phyloP scores from a whole-genome alignment of 1,284 basidiomycete genomes.

The Porodaedalea pini region DNA sequence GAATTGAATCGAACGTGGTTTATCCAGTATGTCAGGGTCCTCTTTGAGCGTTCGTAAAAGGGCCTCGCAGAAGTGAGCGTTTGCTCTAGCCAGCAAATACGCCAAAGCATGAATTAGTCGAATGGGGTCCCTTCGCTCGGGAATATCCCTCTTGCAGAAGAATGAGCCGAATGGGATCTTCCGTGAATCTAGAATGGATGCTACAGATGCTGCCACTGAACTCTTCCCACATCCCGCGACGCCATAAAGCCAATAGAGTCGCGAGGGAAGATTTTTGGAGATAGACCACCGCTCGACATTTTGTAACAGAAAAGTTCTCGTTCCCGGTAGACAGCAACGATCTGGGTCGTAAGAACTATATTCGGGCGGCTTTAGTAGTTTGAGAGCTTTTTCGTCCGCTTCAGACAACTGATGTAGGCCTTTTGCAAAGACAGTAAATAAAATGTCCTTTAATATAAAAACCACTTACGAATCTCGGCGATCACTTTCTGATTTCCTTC shows the following conservation, averaged over 20 bases:
- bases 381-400: too few species aligned
- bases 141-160: constrained; percentile 7
- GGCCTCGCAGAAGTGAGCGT: not conserved
- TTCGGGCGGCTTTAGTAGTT: too few species aligned
- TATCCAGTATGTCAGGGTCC: not conserved
- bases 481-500: too few species aligned
- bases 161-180: not conserved
- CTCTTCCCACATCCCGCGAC: constrained; percentile 8
- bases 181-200: not conserved
- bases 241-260: constrained; percentile 8
- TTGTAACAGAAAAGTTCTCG: too few species aligned
- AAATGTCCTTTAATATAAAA: too few species aligned
- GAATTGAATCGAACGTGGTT: not conserved
- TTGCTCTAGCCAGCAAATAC: not conserved
- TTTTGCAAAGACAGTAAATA: too few species aligned
- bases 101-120: not conserved
- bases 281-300: not conserved
- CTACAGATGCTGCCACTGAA: constrained; percentile 1
- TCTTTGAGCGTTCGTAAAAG: not conserved
- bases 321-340: too few species aligned
- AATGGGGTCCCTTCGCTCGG: not conserved
- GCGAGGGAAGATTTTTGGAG: not conserved
- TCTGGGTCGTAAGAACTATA: too few species aligned
- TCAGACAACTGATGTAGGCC: too few species aligned
- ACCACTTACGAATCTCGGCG: too few species aligned